Base-by-base conservation (phyloP, 345 rosid species). In the Camelina sativa region DNA sequence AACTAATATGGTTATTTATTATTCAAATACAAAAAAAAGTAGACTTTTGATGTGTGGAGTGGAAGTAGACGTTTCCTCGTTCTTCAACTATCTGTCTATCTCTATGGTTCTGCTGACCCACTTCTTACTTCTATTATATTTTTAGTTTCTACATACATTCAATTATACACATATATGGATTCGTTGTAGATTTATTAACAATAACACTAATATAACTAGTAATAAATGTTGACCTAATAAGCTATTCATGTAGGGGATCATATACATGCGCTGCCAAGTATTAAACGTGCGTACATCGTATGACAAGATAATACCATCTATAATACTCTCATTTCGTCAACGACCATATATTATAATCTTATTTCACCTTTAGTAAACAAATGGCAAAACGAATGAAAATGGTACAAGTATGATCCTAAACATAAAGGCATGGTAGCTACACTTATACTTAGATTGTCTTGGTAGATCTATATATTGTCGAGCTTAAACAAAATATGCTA, bases 1-100 rank as follows among this genome's bases (percentile, higher is more conserved):
- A 73, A 41, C 23, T 30, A 48, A 41, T 43, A 15, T 32, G 17
- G 11, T 12, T 40, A 61, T 8, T 0, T 13, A 4, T 68, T 4
- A 5, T 55, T 7, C 12, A 6, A 32, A 44, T 30, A 62, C 13
- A 25, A 0, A 46, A 0, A 35, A 47, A 30, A 46, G 20, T 59
- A 67, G 68, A 41, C 65, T 23, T 67, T 59, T 40, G 62, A 67
- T 75, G 55, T 58, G 35, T 51, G 62, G 74, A 75, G 68, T 59
- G 55, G 66, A 67, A 67, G 79, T 67, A 59, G 73, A 75, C 73
- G 68, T 67, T 75, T 75, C 79, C 73, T 67, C 79, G 79, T 67
- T 75, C 73, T 54, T 67, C 68, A 67, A 60, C 53, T 38, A 57
- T 74, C 72, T 74, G 61, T 12, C 53, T 38, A 57, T 74, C 72